Conservation (phyloP, 2,329 filamentous ascomycete genomes). For the Colletotrichum costaricense region DNA sequence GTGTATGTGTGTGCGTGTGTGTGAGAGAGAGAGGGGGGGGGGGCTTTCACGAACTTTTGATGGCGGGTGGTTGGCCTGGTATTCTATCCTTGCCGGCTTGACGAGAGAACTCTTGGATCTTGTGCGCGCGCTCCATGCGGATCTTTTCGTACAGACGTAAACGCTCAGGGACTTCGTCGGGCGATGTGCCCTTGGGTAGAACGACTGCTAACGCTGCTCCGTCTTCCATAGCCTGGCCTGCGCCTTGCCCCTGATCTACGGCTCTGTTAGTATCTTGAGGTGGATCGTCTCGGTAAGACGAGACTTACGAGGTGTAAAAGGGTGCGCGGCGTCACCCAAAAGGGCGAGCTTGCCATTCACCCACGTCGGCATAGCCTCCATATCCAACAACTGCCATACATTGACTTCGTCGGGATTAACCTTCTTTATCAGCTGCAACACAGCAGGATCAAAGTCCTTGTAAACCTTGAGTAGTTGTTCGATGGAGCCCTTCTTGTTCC, state of each 20-base stretch:
- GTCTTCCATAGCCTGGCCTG: slow-evolving; percentile 74
- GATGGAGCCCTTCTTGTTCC: slow-evolving; percentile 50
- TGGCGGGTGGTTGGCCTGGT: slow-evolving; percentile 5
- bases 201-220: slow-evolving; percentile 68
- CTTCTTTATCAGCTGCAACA: slow-evolving; percentile 54
- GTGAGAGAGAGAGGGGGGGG: no score
- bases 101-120: slow-evolving; percentile 68
- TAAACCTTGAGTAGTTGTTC: slow-evolving; percentile 52
- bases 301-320: slow-evolving; percentile 68
- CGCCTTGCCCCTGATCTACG: slow-evolving; percentile 67
- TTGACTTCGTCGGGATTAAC: slow-evolving; percentile 59
- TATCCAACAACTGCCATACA: slow-evolving; percentile 71
- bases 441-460: slow-evolving; percentile 53
- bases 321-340: slow-evolving; percentile 76
- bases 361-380: slow-evolving; percentile 68
- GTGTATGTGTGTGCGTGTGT: no score
- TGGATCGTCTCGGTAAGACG: no score
- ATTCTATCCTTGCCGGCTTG: slow-evolving; percentile 57
- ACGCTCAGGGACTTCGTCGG: slow-evolving; percentile 62
- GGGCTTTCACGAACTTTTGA: slow-evolving; percentile 8
- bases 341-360: slow-evolving; percentile 64
- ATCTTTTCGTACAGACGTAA: slow-evolving; percentile 69
- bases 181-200: slow-evolving; percentile 57
- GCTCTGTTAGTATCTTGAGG: background rate
- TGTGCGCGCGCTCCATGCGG: slow-evolving; percentile 66